Evolutionary conservation across 352 stramenopile genomes (phyloP), one percentile per base, ranked within the genome.

Genomic region (Globisporangium yorkense): DNA sequence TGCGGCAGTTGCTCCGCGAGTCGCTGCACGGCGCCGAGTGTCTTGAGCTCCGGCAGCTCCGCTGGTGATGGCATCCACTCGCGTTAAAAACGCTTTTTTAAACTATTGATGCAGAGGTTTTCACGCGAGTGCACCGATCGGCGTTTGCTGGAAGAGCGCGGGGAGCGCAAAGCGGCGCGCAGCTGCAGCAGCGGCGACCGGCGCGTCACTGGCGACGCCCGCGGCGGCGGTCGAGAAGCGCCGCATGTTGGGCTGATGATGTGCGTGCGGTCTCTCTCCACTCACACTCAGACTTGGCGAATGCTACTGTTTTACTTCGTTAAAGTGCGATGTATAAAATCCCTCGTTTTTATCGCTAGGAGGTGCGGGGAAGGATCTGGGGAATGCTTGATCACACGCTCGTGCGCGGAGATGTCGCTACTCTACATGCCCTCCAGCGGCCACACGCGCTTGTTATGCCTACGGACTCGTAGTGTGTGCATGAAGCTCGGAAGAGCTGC

Each of bases 31-130:
- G 70, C 57, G 33, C 65, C 29, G 43, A 90, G 72, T 61, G 77
- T 85, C 51, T 70, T 66, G 45, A 90, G 71, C 69, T 90, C 80
- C 47, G 65, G 56, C 5, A 88, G 45, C 21, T 83, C 70, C 45
- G 75, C 75, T 77, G 37, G 24, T n/a, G 3, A 37, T 37, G 9
- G 33, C 33, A 45, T 29, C 3, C 21, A 18, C 9, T 21, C 8
- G 18, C 24, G 61, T 40, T 20, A 24, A 31, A 47, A 21, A 7
- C 10, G 15, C 18, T 7, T 46, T 45, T 45, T 37, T 37, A 18
- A 60, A n/a, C 12, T 50, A 41, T 9, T 5, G 6, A 49, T 15
- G 21, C 16, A 37, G 13, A 53, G 31, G 13, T 9, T 2, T 12
- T 33, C 13, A 41, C 12, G 12, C 9, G 39, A 18, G 66, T 59